Evolutionary conservation across 176 grass and related monocot genomes (phyloP), one percentile per base, ranked within the genome.

Genomic region (Neostapfia colusana): DNA sequence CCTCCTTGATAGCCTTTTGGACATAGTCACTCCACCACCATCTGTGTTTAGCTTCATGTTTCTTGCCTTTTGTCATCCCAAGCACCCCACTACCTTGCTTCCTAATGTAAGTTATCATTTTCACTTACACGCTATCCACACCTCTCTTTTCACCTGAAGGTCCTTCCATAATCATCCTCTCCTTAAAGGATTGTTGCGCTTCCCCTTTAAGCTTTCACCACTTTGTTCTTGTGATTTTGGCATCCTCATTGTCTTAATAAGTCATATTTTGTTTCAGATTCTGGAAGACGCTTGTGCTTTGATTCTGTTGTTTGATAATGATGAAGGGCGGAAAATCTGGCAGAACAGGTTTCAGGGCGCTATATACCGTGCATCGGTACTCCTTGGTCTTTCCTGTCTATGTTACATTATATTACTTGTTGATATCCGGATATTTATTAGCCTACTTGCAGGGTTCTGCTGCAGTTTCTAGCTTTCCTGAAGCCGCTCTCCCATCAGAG

Each of bases 331-430:
- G 50, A 89, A 76, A 60, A 86, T 88, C 84, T 98, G 95, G 95
- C 87, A 88, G 46, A 98, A 73, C 70, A 84, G 91, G 37, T 88
- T 98, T 59, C 95, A 98, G 90, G 89, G 89, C 70, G 87, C 95
- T 79, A 94, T 88, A 86, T 98, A 98, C 72, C 95, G 91, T 86
- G 91, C 91, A 92, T 93, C 95, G 82, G 95, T 98, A 98, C 68
- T 58, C 38, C 80, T 60, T 82, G 18, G 10, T 63, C 1, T 77
- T 50, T 35, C 45, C 43, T 18, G 9, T 56, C 17, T 49, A 72
- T 46, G 35, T 63, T 58, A 53, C 49, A 48, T 53, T 50, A 50
- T 77, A 42, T 72, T 80, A 39, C 23, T 90, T 71, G 28, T 75
- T 23, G 65, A 37, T 64, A 69, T 67, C 34, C 46, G 69, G 38